Conservation (phyloP, 2,329 filamentous ascomycete species). For the Geosmithia morbida region DNA sequence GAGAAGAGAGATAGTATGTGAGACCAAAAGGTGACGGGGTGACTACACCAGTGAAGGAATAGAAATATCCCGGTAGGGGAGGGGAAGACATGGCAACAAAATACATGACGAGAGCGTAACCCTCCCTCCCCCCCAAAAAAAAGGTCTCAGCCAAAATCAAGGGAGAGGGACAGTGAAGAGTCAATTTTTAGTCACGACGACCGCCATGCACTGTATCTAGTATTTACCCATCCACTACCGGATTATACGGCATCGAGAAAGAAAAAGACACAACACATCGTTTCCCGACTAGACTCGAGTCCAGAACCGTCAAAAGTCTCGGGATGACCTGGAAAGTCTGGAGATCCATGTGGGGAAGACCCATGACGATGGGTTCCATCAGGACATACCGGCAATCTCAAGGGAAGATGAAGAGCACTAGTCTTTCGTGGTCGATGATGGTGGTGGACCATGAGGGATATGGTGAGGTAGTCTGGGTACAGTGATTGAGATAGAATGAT, state of each 20-base stretch:
- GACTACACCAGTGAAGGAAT: neutral
- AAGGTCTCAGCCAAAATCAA: constrained; percentile 3
- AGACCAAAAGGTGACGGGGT: neutral
- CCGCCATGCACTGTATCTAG: neutral
- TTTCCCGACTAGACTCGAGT: no score
- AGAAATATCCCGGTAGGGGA: neutral
- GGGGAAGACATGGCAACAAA: neutral
- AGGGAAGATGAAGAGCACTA: neutral
- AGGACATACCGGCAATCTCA: neutral
- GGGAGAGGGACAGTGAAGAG: constrained; percentile 1
- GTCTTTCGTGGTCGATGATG: neutral
- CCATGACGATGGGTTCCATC: neutral
- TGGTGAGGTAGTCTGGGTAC: no score
- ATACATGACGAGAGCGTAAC: no score
- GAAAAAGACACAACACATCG: no score
- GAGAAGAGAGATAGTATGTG: neutral
- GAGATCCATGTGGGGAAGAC: neutral
- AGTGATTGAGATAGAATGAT: no score
- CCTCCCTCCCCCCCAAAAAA: neutral
- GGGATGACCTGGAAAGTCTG: neutral
- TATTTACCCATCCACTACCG: neutral
- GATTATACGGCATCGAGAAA: neutral
- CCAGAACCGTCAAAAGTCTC: neutral
- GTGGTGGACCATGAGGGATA: neutral
- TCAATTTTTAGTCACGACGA: constrained; percentile 4